Evolutionary conservation across 2,329 filamentous ascomycete genomes (phyloP).

Genomic region (Akanthomyces uredinophilus): DNA sequence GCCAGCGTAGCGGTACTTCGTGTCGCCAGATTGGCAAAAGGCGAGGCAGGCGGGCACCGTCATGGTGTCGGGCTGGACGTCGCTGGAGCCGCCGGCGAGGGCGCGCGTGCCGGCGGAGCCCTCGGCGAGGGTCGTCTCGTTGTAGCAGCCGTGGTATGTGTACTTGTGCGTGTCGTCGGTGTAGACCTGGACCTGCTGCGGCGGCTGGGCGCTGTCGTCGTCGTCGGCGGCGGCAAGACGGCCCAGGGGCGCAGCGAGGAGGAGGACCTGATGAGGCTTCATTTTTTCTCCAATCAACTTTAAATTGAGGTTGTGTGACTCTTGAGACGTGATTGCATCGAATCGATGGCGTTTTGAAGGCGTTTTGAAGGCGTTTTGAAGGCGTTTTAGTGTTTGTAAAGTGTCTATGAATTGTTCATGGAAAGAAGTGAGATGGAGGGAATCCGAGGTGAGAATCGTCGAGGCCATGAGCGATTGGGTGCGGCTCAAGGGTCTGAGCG

Average conservation of each 20-base stretch:
- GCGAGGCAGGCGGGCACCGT: constrained; percentile 47
- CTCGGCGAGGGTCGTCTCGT: constrained; percentile 47
- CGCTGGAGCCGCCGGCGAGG: constrained; percentile 37
- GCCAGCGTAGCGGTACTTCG: constrained; percentile 45
- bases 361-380: neutral
- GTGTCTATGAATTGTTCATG: too few relatives aligned
- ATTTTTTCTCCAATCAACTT: neutral
- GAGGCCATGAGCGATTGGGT: too few relatives aligned
- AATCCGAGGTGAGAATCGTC: too few relatives aligned
- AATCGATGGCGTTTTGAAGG: neutral
- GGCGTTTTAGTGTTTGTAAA: too few relatives aligned
- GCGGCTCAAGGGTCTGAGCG: too few relatives aligned
- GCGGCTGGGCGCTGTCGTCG: neutral
- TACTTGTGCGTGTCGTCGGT: constrained; percentile 33
- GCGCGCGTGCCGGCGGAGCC: constrained; percentile 42
- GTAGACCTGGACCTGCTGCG: constrained; percentile 28
- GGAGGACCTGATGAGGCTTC: neutral
- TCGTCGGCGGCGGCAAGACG: neutral
- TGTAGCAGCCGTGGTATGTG: constrained; percentile 52
- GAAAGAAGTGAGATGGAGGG: too few relatives aligned
- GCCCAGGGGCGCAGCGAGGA: neutral
- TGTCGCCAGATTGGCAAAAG: constrained; percentile 41
- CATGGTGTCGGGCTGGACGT: constrained; percentile 41
- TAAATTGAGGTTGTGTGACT: neutral
- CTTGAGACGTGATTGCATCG: neutral